These are phyloP conservation scores for Adiantum capillusveneris DNA, from an alignment of 75 land plant genomes.

Conservation along the genomic window DNA sequence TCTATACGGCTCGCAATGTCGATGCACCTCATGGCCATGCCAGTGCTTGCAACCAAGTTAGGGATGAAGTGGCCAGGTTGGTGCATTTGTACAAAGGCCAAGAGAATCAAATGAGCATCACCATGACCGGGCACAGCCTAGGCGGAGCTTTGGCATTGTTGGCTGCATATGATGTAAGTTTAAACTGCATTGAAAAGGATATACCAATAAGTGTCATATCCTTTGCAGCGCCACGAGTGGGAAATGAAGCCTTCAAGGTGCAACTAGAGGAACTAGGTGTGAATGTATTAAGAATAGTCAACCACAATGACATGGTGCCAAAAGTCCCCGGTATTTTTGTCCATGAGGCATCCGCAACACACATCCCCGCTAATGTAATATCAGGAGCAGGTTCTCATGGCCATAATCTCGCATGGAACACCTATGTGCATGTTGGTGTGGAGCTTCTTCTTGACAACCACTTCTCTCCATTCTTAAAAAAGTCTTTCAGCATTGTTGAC, in stretches of 20 bases:
- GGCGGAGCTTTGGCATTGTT: conserved; percentile 56
- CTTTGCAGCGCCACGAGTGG: conserved; percentile 74
- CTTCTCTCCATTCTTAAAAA: conserved; percentile 44
- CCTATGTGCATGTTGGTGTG: conserved; percentile 57
- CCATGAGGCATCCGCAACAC: too few species aligned
- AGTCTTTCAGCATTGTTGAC: conserved; percentile 5
- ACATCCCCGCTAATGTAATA: conserved; percentile 1
- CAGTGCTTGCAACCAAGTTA: conserved; percentile 40
- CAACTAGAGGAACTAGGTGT: conserved; percentile 24
- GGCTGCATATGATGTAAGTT: conserved; percentile 43
- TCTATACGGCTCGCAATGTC: too few species aligned
- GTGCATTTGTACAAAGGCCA: conserved; percentile 11
- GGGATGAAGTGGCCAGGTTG: conserved; percentile 24
- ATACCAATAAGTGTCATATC: conserved; percentile 55
- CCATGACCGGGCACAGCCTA: conserved; percentile 60
- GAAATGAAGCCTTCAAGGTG: conserved; percentile 42
- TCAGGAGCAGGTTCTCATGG: too few species aligned
- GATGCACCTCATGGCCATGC: conserved; percentile 31
- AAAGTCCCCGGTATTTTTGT: conserved; percentile 49
- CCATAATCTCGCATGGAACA: too few species aligned
- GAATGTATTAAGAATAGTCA: conserved; percentile 57
- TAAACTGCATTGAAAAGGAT: conserved; percentile 4
- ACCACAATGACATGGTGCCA: conserved; percentile 57
- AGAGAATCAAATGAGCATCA: conserved; percentile 49
- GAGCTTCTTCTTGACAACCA: conserved; percentile 53